phyloP scores from a whole-genome alignment of 176 grass and related monocot species.

The Rhynchospora tenuis region DNA sequence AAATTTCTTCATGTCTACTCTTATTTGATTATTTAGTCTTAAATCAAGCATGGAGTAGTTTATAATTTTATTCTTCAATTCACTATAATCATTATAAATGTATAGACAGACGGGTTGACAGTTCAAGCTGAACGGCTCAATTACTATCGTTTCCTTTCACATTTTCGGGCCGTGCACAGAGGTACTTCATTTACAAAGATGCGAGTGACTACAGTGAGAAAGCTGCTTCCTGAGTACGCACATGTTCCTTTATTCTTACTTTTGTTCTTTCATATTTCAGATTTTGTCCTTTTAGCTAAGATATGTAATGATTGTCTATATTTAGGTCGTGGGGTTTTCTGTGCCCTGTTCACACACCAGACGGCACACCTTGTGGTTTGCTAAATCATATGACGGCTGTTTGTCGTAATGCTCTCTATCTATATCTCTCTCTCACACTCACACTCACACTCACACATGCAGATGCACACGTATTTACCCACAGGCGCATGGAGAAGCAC shows the following conservation, averaged over 20 bases:
- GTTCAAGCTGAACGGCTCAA: constrained; percentile 86
- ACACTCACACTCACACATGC: background rate
- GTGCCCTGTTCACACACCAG: constrained; percentile 93
- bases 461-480: background rate
- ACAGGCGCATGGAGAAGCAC: background rate
- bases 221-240: constrained; percentile 93
- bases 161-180: constrained; percentile 94
- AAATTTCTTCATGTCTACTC: background rate
- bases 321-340: constrained; percentile 94
- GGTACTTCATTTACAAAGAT: constrained; percentile 93
- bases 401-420: constrained; percentile 52
- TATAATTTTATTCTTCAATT: constrained; percentile 15
- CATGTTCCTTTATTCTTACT: constrained; percentile 2
- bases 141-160: constrained; percentile 76
- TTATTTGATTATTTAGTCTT: background rate
- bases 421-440: constrained; percentile 5
- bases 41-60: background rate
- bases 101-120: constrained; percentile 91
- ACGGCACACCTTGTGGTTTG: constrained; percentile 88
- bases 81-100: constrained; percentile 27
- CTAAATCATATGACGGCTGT: constrained; percentile 86
- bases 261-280: background rate
- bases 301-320: constrained; percentile 19
- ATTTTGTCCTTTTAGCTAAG: background rate
- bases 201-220: constrained; percentile 80